Percentiles rank a stretch among this genome's conserved stretches.
Evolutionary conservation across 352 stramenopile species (phyloP).

Genomic region (Saprolegnia diclina): DNA sequence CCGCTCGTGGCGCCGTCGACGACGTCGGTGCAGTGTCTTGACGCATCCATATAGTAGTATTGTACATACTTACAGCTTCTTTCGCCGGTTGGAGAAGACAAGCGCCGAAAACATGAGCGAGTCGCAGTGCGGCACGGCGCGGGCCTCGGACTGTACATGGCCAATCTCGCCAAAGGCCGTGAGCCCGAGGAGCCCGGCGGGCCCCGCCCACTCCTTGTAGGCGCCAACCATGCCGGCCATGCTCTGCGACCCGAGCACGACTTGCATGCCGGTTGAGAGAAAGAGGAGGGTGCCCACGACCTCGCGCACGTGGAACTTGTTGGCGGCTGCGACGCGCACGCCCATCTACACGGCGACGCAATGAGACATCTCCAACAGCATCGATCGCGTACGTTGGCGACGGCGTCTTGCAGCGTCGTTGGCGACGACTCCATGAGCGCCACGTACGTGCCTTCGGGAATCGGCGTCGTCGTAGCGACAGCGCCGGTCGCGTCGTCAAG

Average conservation of each 20-base stretch:
- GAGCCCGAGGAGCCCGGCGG: conserved; percentile 79
- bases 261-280: conserved; percentile 75
- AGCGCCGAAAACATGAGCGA: conserved; percentile 86
- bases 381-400: conserved; percentile 56
- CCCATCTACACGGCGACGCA: conserved; percentile 48
- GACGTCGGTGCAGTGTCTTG: no score
- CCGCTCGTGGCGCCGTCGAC: no score
- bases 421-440: conserved; percentile 84
- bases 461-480: conserved; percentile 72
- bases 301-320: conserved; percentile 79
- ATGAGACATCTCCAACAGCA: not conserved
- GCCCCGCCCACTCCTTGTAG: conserved; percentile 79
- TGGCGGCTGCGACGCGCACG: conserved; percentile 55
- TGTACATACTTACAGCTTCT: conserved; percentile 32
- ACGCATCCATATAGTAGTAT: not conserved
- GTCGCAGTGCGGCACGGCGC: conserved; percentile 80
- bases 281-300: conserved; percentile 84
- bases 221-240: conserved; percentile 87
- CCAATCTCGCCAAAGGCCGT: conserved; percentile 85
- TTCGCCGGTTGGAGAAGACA: conserved; percentile 81
- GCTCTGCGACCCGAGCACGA: conserved; percentile 78
- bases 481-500: conserved; percentile 74
- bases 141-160: conserved; percentile 62
- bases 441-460: conserved; percentile 68
- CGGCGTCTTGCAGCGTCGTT: conserved; percentile 71